Base-by-base conservation (phyloP, 2,329 filamentous ascomycete genomes). In the Berkeleyomyces basicola region DNA sequence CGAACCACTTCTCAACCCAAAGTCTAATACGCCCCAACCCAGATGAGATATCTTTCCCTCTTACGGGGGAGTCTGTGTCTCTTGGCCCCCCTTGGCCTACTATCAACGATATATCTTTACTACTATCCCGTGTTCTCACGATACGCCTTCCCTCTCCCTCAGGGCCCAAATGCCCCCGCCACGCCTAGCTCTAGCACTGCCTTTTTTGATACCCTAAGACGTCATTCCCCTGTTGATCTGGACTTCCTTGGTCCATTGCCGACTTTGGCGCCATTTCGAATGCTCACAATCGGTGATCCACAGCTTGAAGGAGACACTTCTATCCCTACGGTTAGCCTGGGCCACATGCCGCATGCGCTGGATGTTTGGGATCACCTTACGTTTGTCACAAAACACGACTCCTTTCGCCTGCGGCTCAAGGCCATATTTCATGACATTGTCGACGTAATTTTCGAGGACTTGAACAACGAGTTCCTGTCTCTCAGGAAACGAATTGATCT, bases 301-400 rank as follows among this genome's bases (percentile, higher is more conserved):
- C 92, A 97, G 72, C 82, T 97, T 61, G 92, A 97, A 74, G 92
- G 92, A 68, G 89, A 96, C 71, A 90, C 87, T 1, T 90, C 88
- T 5, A 85, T 96, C 36, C 87, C 85, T 14, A 79, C 78, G 61
- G 75, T 77, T 43, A 76, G 79, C 66, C 72, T 79, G 44, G 75
- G 78, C 55, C 71, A 76, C 1, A 80, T 85, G 59, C 80, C 81
- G 1, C 80, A 85, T 67, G 68, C 80, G 2, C 74, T 73, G 61
- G 75, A 72, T 66, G 74, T 79, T 23, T 71, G 74, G 59, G 71
- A 72, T 39, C 80, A 80, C 64, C 69, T 77, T 53, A 77, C 77
- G 4, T 80, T 79, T 58, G 72, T 76, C 66, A 75, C 74, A 3
- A 67, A 68, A 10, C 75, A 79, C 55, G 70, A 71, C 40, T 78